Conservation (phyloP, 768 basidiomycete species). For the Chalciporus chontae region DNA sequence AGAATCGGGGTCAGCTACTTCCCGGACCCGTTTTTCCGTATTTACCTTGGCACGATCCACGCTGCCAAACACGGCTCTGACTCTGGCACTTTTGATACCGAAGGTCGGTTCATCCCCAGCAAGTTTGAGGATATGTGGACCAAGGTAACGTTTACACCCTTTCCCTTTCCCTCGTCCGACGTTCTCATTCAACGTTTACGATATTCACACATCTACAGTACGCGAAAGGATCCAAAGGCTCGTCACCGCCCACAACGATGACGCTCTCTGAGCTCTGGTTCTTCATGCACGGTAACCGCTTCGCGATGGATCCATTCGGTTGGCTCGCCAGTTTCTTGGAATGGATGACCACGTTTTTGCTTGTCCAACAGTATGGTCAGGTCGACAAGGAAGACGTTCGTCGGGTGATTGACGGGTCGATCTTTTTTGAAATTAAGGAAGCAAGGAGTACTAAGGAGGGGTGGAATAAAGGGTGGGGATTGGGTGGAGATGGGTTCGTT, state of each 20-base stretch:
- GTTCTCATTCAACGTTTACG: not conserved
- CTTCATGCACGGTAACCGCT: constrained; percentile 28
- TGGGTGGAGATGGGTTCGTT: constrained; percentile 31
- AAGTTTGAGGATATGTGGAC: constrained; percentile 44
- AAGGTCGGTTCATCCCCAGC: constrained; percentile 39
- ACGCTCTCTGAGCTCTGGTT: constrained; percentile 32
- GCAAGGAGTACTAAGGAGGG: constrained; percentile 20
- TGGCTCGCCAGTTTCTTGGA: constrained; percentile 35
- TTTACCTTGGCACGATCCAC: constrained; percentile 34
- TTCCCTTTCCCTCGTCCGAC: too few species aligned
- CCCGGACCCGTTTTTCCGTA: constrained; percentile 42
- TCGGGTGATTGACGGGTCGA: constrained; percentile 38
- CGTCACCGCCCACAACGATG: constrained; percentile 18
- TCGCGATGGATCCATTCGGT: constrained; percentile 37
- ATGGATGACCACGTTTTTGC: constrained; percentile 36
- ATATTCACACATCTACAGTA: constrained; percentile 14
- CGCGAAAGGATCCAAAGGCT: constrained; percentile 1
- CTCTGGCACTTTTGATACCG: constrained; percentile 38
- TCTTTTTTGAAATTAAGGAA: constrained; percentile 33
- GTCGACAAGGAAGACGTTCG: constrained; percentile 42
- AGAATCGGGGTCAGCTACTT: constrained; percentile 24
- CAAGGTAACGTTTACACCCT: constrained; percentile 26
- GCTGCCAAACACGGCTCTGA: constrained; percentile 42
- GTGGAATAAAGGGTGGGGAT: constrained; percentile 30
- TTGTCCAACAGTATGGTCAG: constrained; percentile 38